Base-by-base conservation (phyloP, 2,329 filamentous ascomycete genomes). In the Cladosporium sp. region DNA sequence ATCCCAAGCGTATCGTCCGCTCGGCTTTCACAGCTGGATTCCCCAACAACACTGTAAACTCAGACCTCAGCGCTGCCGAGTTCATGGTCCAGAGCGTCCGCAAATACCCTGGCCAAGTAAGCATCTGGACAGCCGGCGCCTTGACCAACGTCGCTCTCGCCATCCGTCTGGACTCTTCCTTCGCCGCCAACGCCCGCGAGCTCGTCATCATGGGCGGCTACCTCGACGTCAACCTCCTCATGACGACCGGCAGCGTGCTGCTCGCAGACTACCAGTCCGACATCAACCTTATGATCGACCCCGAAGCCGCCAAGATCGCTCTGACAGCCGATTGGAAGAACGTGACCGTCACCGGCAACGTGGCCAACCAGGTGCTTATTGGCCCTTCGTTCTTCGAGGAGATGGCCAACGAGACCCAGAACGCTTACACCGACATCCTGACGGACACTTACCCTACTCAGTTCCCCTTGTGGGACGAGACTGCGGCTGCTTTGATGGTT, bases 161-260 rank as follows among this genome's bases (percentile, higher is more conserved):
- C 1, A 74, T 80, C 26, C 77, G 80, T 6, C 73, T 82, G 69
- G 81, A 84, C 70, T 73, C 80, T 3, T 72, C 75, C 13, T 84
- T 84, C 69, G 81, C 82, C 1, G 76, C 75, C 26, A 71, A 81
- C 57, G 77, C 81, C 5, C 82, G 81, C 68, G 80, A 80, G 32
- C 73, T 84, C 3, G 76, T 83, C 28, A 77, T 84, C 60, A 85
- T 84, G 82, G 82, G 83, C 62, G 81, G 82, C 2, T 84, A 82
- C 68, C 70, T 84, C 25, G 82, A 84, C 70, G 73, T 77, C 13
- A 73, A 74, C 64, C 64, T 75, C 14, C 66, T 75, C 1, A 11
- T 73, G 74, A 74, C 67, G 28, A 72, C 72, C 4, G 72, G 73
- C 32, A 67, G 68, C 30, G 68, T 70, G n/a, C 66, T 72, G 26